These are phyloP conservation scores for Mycena vitilis DNA, from an alignment of 768 basidiomycete species.

Conservation along the genomic window DNA sequence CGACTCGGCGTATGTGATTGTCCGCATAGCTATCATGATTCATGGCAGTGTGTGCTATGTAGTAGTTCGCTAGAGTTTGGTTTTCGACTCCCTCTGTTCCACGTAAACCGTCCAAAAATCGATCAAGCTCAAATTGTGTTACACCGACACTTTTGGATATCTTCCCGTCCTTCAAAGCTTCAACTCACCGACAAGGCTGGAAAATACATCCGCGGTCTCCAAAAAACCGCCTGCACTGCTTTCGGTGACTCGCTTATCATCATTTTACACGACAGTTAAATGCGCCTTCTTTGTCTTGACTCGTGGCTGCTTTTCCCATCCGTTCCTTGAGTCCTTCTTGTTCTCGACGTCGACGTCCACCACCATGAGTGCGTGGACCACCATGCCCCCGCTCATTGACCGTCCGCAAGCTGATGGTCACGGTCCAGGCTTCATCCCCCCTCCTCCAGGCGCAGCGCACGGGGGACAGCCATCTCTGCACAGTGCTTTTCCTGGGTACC, in stretches of 20 bases:
- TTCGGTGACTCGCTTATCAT: not conserved
- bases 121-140: not conserved
- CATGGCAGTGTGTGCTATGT: conserved; percentile 23
- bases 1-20: too few species aligned
- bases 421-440: conserved; percentile 3
- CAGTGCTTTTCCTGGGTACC: conserved; percentile 21
- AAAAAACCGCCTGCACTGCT: too few species aligned
- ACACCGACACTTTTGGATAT: not conserved
- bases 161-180: not conserved
- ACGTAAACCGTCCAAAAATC: not conserved
- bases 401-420: not conserved
- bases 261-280: not conserved
- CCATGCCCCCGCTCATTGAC: conserved; percentile 10
- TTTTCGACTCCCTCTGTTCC: not conserved
- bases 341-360: not conserved
- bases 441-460: conserved; percentile 16
- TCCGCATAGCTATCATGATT: not conserved
- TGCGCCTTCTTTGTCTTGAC: conserved; percentile 10
- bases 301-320: not conserved
- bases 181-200: not conserved
- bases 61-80: not conserved
- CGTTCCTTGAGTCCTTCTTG: not conserved
- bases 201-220: not conserved
- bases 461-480: conserved; percentile 19
- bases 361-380: not conserved